Conservation (phyloP, 78 protist genomes). For the Protostelium mycophagum region DNA sequence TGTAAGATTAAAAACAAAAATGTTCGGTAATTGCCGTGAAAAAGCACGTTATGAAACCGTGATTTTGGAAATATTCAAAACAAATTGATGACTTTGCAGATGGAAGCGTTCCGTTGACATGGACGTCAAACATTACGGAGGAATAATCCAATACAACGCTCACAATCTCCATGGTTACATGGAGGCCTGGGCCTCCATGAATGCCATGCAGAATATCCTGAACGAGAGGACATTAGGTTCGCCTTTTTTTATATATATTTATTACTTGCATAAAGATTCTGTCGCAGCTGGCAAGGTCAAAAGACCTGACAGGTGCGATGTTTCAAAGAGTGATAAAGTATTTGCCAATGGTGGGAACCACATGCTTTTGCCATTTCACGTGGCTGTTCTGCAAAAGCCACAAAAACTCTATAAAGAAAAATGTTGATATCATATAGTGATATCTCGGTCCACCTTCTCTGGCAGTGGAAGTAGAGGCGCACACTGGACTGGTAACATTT, state of each 20-base stretch:
- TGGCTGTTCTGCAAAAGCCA: no score
- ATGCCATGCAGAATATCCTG: background rate
- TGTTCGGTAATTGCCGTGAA: no score
- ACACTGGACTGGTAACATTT: background rate
- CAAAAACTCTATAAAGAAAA: background rate
- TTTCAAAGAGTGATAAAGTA: no score
- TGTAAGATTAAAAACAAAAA: no score
- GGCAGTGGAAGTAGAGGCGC: background rate
- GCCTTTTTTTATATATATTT: no score
- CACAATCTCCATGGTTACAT: conserved; percentile 69
- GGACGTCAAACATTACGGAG: conserved; percentile 5
- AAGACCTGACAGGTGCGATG: no score
- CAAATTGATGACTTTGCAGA: background rate
- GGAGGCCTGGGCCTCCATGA: conserved; percentile 8
- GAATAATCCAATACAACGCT: conserved; percentile 37
- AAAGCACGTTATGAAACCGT: background rate
- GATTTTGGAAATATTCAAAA: background rate
- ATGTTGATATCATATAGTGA: background rate
- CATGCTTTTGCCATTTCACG: no score
- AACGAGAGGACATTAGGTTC: background rate
- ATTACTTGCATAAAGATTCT: no score
- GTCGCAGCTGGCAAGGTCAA: no score
- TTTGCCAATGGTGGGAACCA: no score
- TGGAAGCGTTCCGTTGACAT: background rate
- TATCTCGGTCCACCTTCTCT: background rate